Percentiles rank a stretch among this genome's conserved stretches.
Conservation (phyloP, 352 stramenopile species). For the Peronospora belbahrii region DNA sequence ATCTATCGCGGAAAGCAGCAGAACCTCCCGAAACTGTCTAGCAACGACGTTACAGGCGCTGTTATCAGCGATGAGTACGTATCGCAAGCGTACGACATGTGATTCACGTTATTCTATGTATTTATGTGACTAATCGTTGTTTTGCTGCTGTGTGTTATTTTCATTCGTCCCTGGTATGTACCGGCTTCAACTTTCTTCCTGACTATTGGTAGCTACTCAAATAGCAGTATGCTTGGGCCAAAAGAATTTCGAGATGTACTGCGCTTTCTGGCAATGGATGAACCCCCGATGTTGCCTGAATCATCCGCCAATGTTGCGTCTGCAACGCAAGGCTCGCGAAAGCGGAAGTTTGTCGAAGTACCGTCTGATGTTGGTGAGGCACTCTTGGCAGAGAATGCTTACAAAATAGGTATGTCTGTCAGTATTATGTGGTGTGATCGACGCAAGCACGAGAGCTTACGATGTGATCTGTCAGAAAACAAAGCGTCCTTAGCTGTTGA, state of each 20-base stretch:
- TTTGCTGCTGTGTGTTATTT: slow-evolving; percentile 31
- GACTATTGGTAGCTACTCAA: slow-evolving; percentile 67
- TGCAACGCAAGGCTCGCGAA: slow-evolving; percentile 35
- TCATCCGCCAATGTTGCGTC: slow-evolving; percentile 36
- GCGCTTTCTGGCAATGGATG: slow-evolving; percentile 81
- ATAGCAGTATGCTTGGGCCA: slow-evolving; percentile 66
- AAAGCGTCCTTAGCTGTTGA: slow-evolving; percentile 42
- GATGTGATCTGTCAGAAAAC: slow-evolving; percentile 7
- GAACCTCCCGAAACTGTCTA: slow-evolving; percentile 63
- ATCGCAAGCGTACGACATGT: slow-evolving; percentile 1
- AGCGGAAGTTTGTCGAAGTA: slow-evolving; percentile 83
- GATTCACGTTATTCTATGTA: neutral
- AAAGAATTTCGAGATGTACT: slow-evolving; percentile 84
- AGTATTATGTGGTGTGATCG: neutral
- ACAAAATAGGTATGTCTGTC: slow-evolving; percentile 23
- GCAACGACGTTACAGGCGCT: slow-evolving; percentile 38
- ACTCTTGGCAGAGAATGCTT: slow-evolving; percentile 3
- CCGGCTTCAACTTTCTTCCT: slow-evolving; percentile 21
- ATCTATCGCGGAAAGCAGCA: slow-evolving; percentile 83
- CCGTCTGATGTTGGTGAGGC: slow-evolving; percentile 18
- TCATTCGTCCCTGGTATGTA: slow-evolving; percentile 9
- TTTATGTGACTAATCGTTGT: slow-evolving; percentile 19
- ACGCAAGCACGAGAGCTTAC: neutral
- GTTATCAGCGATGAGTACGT: slow-evolving; percentile 82
- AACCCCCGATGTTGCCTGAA: slow-evolving; percentile 55